Percentiles rank a stretch among this genome's conserved stretches.
phyloP scores from a whole-genome alignment of 2,329 filamentous ascomycete genomes.

The Colletotrichum melonis region DNA sequence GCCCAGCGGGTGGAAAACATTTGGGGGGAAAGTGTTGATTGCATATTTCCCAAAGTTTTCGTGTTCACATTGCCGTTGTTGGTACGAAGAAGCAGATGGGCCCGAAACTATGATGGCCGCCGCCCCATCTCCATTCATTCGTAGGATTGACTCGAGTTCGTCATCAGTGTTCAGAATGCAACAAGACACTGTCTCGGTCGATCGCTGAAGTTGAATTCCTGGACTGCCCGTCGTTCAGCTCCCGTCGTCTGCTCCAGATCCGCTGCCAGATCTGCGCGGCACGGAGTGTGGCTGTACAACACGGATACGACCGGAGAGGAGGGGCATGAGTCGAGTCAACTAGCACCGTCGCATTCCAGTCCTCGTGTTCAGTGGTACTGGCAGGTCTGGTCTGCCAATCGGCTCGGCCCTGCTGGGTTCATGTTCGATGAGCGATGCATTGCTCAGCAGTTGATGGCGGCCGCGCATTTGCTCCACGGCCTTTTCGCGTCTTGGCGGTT shows the following conservation, averaged over 20 bases:
- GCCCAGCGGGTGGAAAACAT: background rate
- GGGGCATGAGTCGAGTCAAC: background rate
- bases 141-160: constrained; percentile 6
- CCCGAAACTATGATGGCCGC: background rate
- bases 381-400: background rate
- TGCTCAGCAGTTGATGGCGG: no score
- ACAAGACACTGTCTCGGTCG: constrained; percentile 29
- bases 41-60: background rate
- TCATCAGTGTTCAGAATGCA: constrained; percentile 20
- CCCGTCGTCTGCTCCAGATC: background rate
- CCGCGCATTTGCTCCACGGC: background rate
- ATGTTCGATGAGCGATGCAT: background rate
- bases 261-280: background rate
- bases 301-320: constrained; percentile 1
- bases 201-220: background rate
- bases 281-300: constrained; percentile 10
- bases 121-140: background rate
- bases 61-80: background rate
- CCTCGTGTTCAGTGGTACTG: background rate
- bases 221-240: background rate
- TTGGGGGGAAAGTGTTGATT: background rate
- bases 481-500: background rate
- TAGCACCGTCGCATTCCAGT: background rate
- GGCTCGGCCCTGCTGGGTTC: background rate
- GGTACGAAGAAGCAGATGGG: background rate